phyloP scores from a whole-genome alignment of 2,329 filamentous ascomycete genomes.

The Cercospora sp. region DNA sequence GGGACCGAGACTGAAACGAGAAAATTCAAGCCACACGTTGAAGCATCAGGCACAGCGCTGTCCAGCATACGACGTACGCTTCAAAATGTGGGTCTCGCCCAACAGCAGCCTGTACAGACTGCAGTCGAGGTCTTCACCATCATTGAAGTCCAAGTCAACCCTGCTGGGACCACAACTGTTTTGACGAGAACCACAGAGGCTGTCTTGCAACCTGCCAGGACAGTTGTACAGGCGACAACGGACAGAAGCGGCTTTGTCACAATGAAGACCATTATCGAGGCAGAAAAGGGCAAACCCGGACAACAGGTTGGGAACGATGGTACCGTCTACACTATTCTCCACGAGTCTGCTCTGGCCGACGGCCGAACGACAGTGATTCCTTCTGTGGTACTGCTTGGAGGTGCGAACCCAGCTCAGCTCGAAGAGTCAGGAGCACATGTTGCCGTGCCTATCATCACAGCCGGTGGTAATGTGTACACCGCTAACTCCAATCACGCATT shows the following conservation, averaged over 20 bases:
- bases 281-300: not conserved
- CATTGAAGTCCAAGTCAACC: slow-evolving; percentile 3
- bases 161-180: not conserved
- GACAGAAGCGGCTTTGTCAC: slow-evolving; percentile 2
- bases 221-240: not conserved
- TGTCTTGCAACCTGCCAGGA: not conserved
- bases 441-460: not conserved
- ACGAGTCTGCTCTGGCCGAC: not conserved
- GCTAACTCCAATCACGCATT: not conserved
- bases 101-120: not conserved
- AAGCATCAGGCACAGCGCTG: not conserved
- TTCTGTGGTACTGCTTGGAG: not conserved
- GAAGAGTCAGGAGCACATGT: not conserved
- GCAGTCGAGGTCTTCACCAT: slow-evolving; percentile 1
- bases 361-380: not conserved
- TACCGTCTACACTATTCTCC: slow-evolving; percentile 2
- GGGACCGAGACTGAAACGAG: not conserved
- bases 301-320: not conserved
- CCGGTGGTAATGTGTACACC: not conserved
- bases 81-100: not conserved
- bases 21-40: not conserved
- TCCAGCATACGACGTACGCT: not conserved
- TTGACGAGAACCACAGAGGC: slow-evolving; percentile 8
- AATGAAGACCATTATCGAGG: not conserved
- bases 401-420: not conserved